Percentiles rank a stretch among this genome's conserved stretches.
These are phyloP conservation scores for Myochromella boudieri DNA, from an alignment of 768 basidiomycete genomes.

Conservation along the genomic window DNA sequence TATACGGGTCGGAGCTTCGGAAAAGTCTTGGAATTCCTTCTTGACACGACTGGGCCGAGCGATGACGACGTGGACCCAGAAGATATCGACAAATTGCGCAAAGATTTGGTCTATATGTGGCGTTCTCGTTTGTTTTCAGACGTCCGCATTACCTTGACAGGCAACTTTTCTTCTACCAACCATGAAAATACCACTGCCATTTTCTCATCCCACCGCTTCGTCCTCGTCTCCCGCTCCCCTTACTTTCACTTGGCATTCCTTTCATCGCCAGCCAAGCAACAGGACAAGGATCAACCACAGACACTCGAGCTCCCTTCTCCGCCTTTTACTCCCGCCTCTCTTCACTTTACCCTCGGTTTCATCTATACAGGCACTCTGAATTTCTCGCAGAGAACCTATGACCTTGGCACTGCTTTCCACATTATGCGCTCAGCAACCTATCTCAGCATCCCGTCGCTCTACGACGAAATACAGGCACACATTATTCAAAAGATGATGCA, in stretches of 20 bases:
- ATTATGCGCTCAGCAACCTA: slow-evolving; percentile 84
- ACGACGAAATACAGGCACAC: slow-evolving; percentile 77
- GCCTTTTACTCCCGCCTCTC: slow-evolving; percentile 90
- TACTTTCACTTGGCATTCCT: slow-evolving; percentile 85
- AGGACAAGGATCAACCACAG: too few species aligned
- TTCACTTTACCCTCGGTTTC: slow-evolving; percentile 93
- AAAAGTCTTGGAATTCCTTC: slow-evolving; percentile 84
- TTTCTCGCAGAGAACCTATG: slow-evolving; percentile 91
- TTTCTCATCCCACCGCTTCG: slow-evolving; percentile 93
- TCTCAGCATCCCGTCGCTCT: slow-evolving; percentile 70
- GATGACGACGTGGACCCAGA: slow-evolving; percentile 43
- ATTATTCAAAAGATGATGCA: slow-evolving; percentile 89
- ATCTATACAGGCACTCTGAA: slow-evolving; percentile 93
- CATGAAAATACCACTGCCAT: slow-evolving; percentile 75
- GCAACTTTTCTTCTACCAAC: slow-evolving; percentile 60
- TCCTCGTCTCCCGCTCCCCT: slow-evolving; percentile 83
- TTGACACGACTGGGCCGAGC: slow-evolving; percentile 63
- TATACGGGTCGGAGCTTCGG: slow-evolving; percentile 92
- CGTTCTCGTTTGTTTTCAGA: slow-evolving; percentile 91
- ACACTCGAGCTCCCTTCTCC: slow-evolving; percentile 81
- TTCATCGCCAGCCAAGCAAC: slow-evolving; percentile 48
- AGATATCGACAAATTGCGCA: slow-evolving; percentile 80
- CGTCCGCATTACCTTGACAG: slow-evolving; percentile 76
- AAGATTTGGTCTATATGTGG: slow-evolving; percentile 98
- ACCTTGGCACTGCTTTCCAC: slow-evolving; percentile 87